Evolutionary conservation across 208 protist genomes (phyloP), one percentile per base, ranked within the genome.

Genomic region (Leptomonas pyrrhocoris): DNA sequence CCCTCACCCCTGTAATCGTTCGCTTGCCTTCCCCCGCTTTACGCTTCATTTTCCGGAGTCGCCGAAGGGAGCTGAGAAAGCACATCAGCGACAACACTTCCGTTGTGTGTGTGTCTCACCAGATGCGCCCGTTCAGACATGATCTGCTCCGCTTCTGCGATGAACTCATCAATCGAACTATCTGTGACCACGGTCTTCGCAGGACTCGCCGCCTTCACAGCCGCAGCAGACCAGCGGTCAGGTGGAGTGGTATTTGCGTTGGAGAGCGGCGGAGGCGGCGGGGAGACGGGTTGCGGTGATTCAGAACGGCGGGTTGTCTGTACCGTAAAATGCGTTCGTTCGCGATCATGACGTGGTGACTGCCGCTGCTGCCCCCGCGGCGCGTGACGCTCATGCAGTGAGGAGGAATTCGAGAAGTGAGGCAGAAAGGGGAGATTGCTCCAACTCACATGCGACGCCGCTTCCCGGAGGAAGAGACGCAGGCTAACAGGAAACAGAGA

Each of bases 81-180:
- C 56, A 61, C 8, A 6, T 21, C 38, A 7, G 8, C 56, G 5
- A 21, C 16, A 18, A n/a, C 58, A 16, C 25, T 53, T 11, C n/a
- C 18, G 18, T 23, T 23, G 2, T 15, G 45, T 1, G 25, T 2
- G 43, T 30, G 7, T 5, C n/a, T 25, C 43, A 75, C 42, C 16
- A 69, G 43, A 12, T 60, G 27, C 23, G 28, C 21, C 5, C 66
- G 76, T 42, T 71, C 76, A 7, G 50, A 19, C 59, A 81, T 73
- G 13, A 77, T 60, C 30, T 31, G 56, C 23, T 81, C 76, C 27
- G 76, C 72, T 49, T 81, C 76, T 1, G 63, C 76, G 21, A 77
- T 77, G 19, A 75, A 62, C 45, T 64, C 65, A n/a, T 63, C 69
- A 18, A 81, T 61, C 25, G 63, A 68, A 18, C 13, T 46, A 4